Evolutionary conservation across 768 basidiomycete genomes (phyloP), one percentile per base, ranked within the genome.

Genomic region (Lentinula sp.): DNA sequence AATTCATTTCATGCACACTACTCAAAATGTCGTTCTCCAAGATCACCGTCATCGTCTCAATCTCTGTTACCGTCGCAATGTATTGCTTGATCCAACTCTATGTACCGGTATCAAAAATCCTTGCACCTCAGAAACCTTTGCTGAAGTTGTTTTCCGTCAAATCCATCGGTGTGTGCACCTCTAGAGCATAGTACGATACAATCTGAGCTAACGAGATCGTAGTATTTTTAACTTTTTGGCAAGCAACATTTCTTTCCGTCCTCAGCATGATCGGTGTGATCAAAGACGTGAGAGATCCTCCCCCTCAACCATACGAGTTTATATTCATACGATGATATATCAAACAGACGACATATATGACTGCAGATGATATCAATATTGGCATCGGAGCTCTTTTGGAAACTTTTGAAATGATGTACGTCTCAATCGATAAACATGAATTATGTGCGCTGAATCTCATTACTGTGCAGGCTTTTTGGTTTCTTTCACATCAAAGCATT

Each of bases 161-260:
- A 69, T 85, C 86, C 58, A 86, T 89, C 50, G 86, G 86, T 85
- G 39, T 59, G 82, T 69, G 2, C 45, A 37, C 4, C 10, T 33
- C 10, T 20, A 12, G 23, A 9, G 20, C 10, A 23, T 41, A 18
- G 48, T 28, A 28, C 3, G 12, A 23, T 16, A 43, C 28, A 51
- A 18, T 42, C 13, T 33, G 4, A 15, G 16, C 42, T 23, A n/a
- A 35, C 43, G 33, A 16, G 48, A 20, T 43, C 12, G 6, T 63
- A 83, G 86, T 90, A 0, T 89, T 90, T 67, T 73, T 90, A 16
- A 88, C 86, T 6, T 91, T 91, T 69, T 91, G 89, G 89, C 89
- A 91, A 70, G 80, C 84, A 15, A 83, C 81, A 0, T 74, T 83
- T 37, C 76, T 91, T 13, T 81, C 83, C 3, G 61, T 83, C 15